Percentiles rank a stretch among this genome's conserved stretches.
phyloP scores from a whole-genome alignment of 257 asterid genomes.

The Solanum dulcamara region DNA sequence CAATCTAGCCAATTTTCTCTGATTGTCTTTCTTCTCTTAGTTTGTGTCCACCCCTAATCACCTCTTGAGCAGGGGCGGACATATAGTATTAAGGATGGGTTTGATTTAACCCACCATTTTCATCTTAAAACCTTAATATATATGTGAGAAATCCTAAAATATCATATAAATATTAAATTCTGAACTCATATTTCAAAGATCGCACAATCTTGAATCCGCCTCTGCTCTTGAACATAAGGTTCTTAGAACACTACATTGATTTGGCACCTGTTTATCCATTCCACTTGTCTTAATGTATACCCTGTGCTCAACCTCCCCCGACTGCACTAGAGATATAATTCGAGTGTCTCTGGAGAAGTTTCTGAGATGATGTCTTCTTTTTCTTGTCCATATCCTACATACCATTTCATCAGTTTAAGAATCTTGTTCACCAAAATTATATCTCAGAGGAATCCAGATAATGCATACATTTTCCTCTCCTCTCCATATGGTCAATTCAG shows the following conservation, averaged over 20 bases:
- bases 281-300: not conserved
- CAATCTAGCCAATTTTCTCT: not conserved
- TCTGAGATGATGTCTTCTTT: conserved; percentile 20
- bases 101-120: not conserved
- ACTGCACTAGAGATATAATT: not conserved
- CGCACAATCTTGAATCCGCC: not conserved
- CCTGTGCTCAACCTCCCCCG: not conserved
- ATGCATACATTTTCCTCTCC: not conserved
- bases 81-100: not conserved
- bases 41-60: not conserved
- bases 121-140: not conserved
- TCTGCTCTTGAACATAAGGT: not conserved
- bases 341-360: not conserved
- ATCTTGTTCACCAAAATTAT: not conserved
- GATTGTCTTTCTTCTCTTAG: not conserved
- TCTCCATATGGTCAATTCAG: conserved; percentile 1
- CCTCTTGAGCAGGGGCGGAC: not conserved
- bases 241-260: not conserved
- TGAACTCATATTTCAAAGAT: not conserved
- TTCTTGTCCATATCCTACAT: not conserved
- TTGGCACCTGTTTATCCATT: not conserved
- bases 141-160: not conserved
- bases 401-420: not conserved
- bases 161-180: not conserved
- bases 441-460: conserved; percentile 8